These are phyloP conservation scores for Phytophthora hibernalis DNA, from an alignment of 352 stramenopile species.

Conservation along the genomic window DNA sequence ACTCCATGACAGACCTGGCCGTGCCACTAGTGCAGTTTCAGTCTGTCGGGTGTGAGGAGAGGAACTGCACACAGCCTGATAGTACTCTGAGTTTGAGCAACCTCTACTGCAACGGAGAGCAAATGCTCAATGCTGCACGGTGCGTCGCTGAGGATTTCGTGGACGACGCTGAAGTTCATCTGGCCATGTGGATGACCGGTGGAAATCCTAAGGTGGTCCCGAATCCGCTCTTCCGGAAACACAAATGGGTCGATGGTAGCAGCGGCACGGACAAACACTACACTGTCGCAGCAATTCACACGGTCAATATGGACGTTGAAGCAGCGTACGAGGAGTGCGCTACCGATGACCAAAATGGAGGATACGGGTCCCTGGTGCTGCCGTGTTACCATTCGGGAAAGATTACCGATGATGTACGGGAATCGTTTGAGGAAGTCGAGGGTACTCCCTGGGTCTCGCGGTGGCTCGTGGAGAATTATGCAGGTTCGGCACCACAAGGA, in stretches of 20 bases:
- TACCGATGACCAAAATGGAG: background rate
- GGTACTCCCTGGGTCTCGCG: conserved; percentile 23
- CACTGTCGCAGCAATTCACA: conserved; percentile 31
- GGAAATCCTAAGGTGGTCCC: conserved; percentile 29
- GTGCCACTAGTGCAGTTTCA: conserved; percentile 31
- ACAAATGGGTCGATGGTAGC: conserved; percentile 18
- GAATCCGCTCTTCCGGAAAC: conserved; percentile 1
- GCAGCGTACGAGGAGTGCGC: conserved; percentile 22
- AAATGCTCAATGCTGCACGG: conserved; percentile 25
- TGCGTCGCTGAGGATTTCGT: conserved; percentile 32
- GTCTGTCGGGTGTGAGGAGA: conserved; percentile 12
- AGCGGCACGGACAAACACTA: conserved; percentile 17
- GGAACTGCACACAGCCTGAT: conserved; percentile 31
- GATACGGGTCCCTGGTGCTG: conserved; percentile 35
- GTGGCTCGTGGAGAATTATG: conserved; percentile 21
- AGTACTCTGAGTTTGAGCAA: conserved; percentile 15
- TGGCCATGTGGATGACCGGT: conserved; percentile 40
- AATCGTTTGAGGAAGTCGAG: conserved; percentile 12
- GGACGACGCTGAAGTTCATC: background rate
- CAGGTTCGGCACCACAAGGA: background rate
- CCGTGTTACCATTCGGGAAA: too few species aligned
- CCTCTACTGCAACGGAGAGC: conserved; percentile 28
- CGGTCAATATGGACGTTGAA: conserved; percentile 11
- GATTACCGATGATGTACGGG: background rate
- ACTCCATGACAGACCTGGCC: conserved; percentile 34